Evolutionary conservation across 371 early-diverging fungal genomes (phyloP).

Genomic region (Rhizomucor pusillus): DNA sequence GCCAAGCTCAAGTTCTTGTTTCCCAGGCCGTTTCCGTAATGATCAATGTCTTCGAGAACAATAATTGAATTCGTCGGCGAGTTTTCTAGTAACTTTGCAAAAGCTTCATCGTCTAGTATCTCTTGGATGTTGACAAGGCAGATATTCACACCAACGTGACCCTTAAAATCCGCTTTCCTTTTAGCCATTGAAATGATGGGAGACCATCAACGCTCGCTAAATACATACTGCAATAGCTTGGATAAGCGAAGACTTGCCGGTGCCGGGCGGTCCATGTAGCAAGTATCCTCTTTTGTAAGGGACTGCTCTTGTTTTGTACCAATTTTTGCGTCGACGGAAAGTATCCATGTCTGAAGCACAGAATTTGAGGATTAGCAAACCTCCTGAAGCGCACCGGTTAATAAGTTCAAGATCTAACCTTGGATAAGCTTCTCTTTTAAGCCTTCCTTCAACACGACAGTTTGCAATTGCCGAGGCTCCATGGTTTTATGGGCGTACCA

Average conservation of each 20-base stretch:
- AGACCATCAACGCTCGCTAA: too few relatives aligned
- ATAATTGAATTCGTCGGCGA: conserved; percentile 86
- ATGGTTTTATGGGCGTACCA: conserved; percentile 13
- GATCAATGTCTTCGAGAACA: conserved; percentile 97
- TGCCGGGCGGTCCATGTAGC: conserved; percentile 62
- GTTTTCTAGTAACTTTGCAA: conserved; percentile 76
- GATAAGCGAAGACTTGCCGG: conserved; percentile 65
- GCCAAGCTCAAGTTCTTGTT: conserved; percentile 17
- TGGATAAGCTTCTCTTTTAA: conserved; percentile 28
- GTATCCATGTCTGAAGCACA: conserved; percentile 23
- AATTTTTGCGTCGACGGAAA: conserved; percentile 34
- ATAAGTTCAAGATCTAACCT: too few relatives aligned
- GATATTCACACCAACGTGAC: conserved; percentile 86
- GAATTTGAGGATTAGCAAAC: too few relatives aligned
- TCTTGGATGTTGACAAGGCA: conserved; percentile 84
- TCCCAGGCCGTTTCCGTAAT: conserved; percentile 29
- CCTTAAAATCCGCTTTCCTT: too few relatives aligned
- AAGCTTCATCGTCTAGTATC: conserved; percentile 80
- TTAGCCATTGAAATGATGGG: too few relatives aligned
- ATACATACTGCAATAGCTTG: conserved; percentile 65
- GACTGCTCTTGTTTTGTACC: conserved; percentile 83
- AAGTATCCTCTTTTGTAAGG: conserved; percentile 72
- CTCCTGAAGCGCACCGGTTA: too few relatives aligned
- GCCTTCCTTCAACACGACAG: conserved; percentile 30
- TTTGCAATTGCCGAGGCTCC: conserved; percentile 24